Conservation (phyloP, 805 yeast genomes). For the Starmerella bacillaris region DNA sequence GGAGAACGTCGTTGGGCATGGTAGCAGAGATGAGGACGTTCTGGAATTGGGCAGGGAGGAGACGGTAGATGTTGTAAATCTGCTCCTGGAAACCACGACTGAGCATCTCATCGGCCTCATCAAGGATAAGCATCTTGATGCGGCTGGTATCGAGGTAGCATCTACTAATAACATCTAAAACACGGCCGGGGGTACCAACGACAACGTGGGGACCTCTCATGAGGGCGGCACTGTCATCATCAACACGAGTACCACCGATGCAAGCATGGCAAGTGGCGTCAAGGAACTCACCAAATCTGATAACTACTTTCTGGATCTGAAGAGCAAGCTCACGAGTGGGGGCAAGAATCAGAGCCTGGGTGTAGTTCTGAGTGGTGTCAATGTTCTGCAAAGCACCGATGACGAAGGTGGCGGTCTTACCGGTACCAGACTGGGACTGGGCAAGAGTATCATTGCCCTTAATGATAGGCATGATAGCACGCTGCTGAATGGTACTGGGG, state of each 20-base stretch:
- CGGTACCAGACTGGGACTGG: constrained; percentile 82
- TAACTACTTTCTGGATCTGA: constrained; percentile 87
- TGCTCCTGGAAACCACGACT: constrained; percentile 88
- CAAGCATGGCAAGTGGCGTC: constrained; percentile 86
- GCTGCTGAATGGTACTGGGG: constrained; percentile 93
- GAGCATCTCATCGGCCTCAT: constrained; percentile 96
- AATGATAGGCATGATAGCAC: constrained; percentile 90
- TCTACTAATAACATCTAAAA: constrained; percentile 85
- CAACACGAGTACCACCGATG: constrained; percentile 87
- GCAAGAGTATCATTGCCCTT: constrained; percentile 86
- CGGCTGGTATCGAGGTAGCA: constrained; percentile 63
- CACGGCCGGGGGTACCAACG: constrained; percentile 98
- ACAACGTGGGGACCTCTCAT: constrained; percentile 79
- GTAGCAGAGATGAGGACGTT: constrained; percentile 93
- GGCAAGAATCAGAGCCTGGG: constrained; percentile 86
- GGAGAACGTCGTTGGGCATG: constrained; percentile 79
- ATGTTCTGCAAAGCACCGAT: constrained; percentile 44
- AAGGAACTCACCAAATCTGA: constrained; percentile 79
- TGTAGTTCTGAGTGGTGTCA: constrained; percentile 50
- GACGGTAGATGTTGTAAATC: constrained; percentile 80
- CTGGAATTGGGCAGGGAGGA: constrained; percentile 76
- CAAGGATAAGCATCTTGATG: constrained; percentile 85
- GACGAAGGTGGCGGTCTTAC: constrained; percentile 76
- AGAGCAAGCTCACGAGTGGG: constrained; percentile 96
- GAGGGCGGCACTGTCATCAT: constrained; percentile 73